Evolutionary conservation across 2,329 filamentous ascomycete species (phyloP), one percentile per base, ranked within the genome.

Genomic region (Diaporthe australafricana): DNA sequence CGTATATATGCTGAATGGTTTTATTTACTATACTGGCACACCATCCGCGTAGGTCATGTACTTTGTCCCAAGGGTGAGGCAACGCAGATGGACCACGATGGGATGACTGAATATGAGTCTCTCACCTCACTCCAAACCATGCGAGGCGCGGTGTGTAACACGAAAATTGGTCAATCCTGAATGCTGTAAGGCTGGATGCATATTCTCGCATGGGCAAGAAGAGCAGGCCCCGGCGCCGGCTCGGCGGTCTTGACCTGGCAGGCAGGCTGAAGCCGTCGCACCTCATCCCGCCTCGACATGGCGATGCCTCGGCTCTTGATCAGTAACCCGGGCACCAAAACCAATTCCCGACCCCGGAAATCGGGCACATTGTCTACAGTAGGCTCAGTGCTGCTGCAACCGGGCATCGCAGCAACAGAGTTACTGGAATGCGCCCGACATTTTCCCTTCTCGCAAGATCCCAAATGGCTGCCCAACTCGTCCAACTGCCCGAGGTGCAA

Each of bases 401-500:
- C 22, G 53, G 20, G 32, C 5, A 20, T 20, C 45, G 20, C 45
- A 38, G 45, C 60, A 50, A 45, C 60, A 25, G 45, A 5, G 45
- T n/a, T 30, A 11, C 48, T 68, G 68, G 68, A 35, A 70, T 74
- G 67, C 66, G 53, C 25, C 40, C 66, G n/a, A 56, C 67, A 60
- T 11, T 45, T 55, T 42, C 50, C 16, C 42, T 67, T 47, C 55
- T 50, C 56, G 52, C 53, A 62, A 27, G 17, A 17, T 60, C 50
- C 68, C 85, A 75, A 35, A 94, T 93, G 91, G 86, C 89, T 70
- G 83, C 86, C 45, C 86, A 88, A 74, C 86, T 95, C 8, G 87
- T 89, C 35, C 81, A 87, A 22, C 87, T 98, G 17, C 91, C 91
- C 5, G 90, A 92, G 73, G 89, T 97, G 65, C 91, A 96, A 82